Conservation (phyloP, 129 eudicot species). For the Dittrichia graveolens region DNA sequence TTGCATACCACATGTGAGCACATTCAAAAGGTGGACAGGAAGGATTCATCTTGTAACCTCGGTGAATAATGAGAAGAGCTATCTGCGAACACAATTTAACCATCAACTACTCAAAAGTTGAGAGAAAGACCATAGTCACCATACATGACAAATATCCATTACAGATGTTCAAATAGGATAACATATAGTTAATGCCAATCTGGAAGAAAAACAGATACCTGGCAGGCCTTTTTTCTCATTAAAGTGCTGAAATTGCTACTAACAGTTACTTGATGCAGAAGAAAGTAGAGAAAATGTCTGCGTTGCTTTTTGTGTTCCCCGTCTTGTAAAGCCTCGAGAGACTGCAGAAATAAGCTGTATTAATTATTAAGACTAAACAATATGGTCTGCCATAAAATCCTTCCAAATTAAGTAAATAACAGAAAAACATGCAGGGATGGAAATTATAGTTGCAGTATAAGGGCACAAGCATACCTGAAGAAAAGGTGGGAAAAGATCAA, state of each 20-base stretch:
- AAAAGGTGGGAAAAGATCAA: conserved; percentile 91
- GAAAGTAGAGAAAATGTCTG: conserved; percentile 78
- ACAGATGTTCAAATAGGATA: conserved; percentile 6
- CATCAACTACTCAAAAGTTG: conserved; percentile 23
- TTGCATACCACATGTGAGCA: conserved; percentile 90
- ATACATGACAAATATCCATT: conserved; percentile 17
- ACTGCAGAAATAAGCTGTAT: conserved; percentile 45
- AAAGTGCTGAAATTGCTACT: conserved; percentile 91
- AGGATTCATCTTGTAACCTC: conserved; percentile 94
- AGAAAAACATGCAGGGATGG: conserved; percentile 13
- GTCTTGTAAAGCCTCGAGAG: conserved; percentile 97
- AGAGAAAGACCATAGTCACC: conserved; percentile 21
- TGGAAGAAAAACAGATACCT: conserved; percentile 47
- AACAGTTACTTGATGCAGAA: conserved; percentile 95
- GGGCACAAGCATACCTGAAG: conserved; percentile 65
- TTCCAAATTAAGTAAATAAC: background rate
- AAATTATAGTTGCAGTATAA: conserved; percentile 22
- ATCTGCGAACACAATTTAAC: conserved; percentile 58
- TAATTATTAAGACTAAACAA: conserved; percentile 17
- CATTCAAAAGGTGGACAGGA: conserved; percentile 95
- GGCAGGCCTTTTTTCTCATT: conserved; percentile 96
- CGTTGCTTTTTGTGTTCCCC: conserved; percentile 93
- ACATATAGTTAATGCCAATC: background rate
- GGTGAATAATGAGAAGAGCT: conserved; percentile 80
- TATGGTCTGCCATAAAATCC: conserved; percentile 5